Base-by-base conservation (phyloP, 176 grass and related monocot species). In the Zea luxurians region DNA sequence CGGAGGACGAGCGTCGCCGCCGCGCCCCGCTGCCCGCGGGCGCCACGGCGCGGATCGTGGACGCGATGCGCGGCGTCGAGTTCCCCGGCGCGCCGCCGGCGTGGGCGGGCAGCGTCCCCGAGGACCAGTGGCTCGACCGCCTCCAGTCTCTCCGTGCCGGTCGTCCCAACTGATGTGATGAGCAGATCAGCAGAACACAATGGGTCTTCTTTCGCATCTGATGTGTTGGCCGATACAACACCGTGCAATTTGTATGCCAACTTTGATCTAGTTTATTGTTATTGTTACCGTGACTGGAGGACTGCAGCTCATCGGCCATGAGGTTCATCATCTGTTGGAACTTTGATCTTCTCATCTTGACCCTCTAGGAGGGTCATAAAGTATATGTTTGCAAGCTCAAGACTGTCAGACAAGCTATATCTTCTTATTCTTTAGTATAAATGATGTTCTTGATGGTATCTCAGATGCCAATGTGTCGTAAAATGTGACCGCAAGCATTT, bases 51-150 rank as follows among this genome's bases (percentile, higher is more conserved):
- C 86, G 82, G 75, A 84, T 93, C 75, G 60, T 93, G 48, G 91
- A 88, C 41, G 91, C 82, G 66, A 93, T 93, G 91, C 85, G 91
- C 40, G 85, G 85, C 62, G 85, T 90, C 18, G 79, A 67, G 59
- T 93, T 93, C 87, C 87, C 65, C 54, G 91, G 82, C n/a, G 66
- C 77, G 64, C 87, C 85, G 35, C 91, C 91, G 11, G 60, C 80
- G 53, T 93, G 91, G 88, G 91, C 75, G 2, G 78, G 77, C 63
- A 70, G 46, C 78, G 82, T 93, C 52, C 61, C 91, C 20, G 71
- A 90, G 66, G 82, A 85, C 66, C 88, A 93, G 82, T 93, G 91
- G 91, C 2, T 88, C 20, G 82, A 88, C 53, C 88, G 66, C 48
- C 91, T 90, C 43, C 67, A 66, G 60, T 62, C 79, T 37, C 73